Evolutionary conservation across 805 yeast species (phyloP).

Genomic region (Groenewaldozyma salmanticensis): DNA sequence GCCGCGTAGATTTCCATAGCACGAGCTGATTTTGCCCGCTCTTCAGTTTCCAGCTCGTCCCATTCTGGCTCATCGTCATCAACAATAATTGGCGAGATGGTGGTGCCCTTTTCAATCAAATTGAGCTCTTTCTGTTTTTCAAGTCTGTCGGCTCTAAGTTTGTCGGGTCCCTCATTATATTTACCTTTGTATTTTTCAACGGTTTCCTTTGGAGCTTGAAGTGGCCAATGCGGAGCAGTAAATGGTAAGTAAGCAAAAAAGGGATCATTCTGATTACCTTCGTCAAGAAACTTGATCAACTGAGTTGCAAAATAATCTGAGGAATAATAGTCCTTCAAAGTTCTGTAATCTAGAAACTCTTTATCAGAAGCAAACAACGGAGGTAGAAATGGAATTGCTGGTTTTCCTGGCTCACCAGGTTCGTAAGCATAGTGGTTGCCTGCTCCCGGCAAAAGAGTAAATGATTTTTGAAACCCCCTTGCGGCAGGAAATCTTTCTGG

Average conservation of each 20-base stretch:
- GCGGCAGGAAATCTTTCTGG: slow-evolving; percentile 40
- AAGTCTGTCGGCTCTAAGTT: slow-evolving; percentile 32
- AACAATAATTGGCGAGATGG: slow-evolving; percentile 29
- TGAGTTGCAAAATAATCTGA: slow-evolving; percentile 37
- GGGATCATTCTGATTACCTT: slow-evolving; percentile 27
- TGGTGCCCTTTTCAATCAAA: slow-evolving; percentile 33
- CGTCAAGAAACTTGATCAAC: slow-evolving; percentile 30
- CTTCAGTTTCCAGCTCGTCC: slow-evolving; percentile 33
- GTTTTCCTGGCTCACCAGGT: slow-evolving; percentile 16
- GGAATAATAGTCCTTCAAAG: slow-evolving; percentile 42
- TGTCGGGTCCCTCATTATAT: slow-evolving; percentile 42
- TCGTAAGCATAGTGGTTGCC: slow-evolving; percentile 46
- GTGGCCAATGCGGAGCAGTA: slow-evolving; percentile 63
- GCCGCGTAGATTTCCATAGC: slow-evolving; percentile 55
- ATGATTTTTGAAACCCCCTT: slow-evolving; percentile 43
- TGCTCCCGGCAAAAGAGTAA: slow-evolving; percentile 45
- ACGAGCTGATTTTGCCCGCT: slow-evolving; percentile 31
- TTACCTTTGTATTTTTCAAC: slow-evolving; percentile 39
- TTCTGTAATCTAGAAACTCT: slow-evolving; percentile 18
- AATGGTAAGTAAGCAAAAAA: slow-evolving; percentile 46
- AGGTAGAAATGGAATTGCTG: slow-evolving; percentile 24
- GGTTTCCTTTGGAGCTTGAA: slow-evolving; percentile 44
- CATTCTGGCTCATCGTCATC: slow-evolving; percentile 32
- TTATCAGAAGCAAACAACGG: slow-evolving; percentile 34
- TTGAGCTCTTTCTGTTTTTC: slow-evolving; percentile 36